A percentile compares a stretch with the other conserved stretches of the same genome.
Evolutionary conservation across 1,284 basidiomycete genomes (phyloP).

Genomic region (Cutaneotrichosporon sp.): DNA sequence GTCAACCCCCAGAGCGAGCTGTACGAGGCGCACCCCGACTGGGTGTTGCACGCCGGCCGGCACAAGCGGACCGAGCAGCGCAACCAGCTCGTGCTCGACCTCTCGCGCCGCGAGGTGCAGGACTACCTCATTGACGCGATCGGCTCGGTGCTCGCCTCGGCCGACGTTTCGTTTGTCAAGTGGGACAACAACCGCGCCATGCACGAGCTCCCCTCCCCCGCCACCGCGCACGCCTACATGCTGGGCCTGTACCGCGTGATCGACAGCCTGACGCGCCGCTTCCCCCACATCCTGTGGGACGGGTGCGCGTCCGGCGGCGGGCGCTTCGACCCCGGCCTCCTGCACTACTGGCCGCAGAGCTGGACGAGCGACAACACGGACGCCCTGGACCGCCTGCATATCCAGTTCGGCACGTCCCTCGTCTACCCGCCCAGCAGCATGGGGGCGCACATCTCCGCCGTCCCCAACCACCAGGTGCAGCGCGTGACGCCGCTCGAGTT

Average conservation of each 20-base stretch:
- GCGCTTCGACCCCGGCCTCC: slow-evolving; percentile 38
- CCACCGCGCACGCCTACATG: slow-evolving; percentile 34
- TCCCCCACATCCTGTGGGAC: slow-evolving; percentile 41
- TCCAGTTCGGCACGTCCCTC: slow-evolving; percentile 39
- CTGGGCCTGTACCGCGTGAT: slow-evolving; percentile 41
- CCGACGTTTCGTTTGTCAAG: slow-evolving; percentile 39
- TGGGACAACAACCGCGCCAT: slow-evolving; percentile 46
- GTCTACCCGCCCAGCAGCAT: slow-evolving; percentile 35
- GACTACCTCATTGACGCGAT: slow-evolving; percentile 37
- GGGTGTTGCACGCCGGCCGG: slow-evolving; percentile 31
- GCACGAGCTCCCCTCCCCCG: slow-evolving; percentile 36
- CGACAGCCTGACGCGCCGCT: slow-evolving; percentile 28
- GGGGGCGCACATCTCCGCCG: slow-evolving; percentile 37
- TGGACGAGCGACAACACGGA: slow-evolving; percentile 47
- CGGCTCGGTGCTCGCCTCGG: slow-evolving; percentile 24
- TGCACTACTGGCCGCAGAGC: slow-evolving; percentile 36
- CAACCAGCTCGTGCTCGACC: slow-evolving; percentile 41
- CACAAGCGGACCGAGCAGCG: slow-evolving; percentile 31
- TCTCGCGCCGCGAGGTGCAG: slow-evolving; percentile 32
- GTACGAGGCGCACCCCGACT: slow-evolving; percentile 41
- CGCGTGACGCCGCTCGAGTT: slow-evolving; percentile 38
- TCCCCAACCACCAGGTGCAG: slow-evolving; percentile 37
- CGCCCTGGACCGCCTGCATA: slow-evolving; percentile 34
- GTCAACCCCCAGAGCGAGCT: slow-evolving; percentile 38
- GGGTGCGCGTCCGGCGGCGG: slow-evolving; percentile 44